phyloP scores from a whole-genome alignment of 73 alveolate species.

The Diophrys appendiculata region DNA sequence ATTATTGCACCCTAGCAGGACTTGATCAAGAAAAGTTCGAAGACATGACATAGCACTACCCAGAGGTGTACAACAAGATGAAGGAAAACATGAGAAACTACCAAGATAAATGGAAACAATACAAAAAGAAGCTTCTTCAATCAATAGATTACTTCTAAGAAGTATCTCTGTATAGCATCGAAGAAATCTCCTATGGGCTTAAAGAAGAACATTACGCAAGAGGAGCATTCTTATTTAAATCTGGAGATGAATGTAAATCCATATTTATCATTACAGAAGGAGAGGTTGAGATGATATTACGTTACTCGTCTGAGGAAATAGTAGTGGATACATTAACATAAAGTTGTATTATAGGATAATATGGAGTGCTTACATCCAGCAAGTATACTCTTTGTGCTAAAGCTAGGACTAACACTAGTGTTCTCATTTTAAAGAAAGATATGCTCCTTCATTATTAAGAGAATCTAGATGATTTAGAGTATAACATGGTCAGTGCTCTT shows the following conservation, averaged over 20 bases:
- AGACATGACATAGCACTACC: constrained; percentile 64
- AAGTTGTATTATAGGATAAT: constrained; percentile 15
- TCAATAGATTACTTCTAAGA: neutral
- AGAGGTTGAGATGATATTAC: constrained; percentile 13
- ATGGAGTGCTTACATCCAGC: neutral
- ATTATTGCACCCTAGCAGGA: constrained; percentile 81
- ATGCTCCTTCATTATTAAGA: neutral
- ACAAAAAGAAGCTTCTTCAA: constrained; percentile 1
- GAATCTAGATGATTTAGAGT: constrained; percentile 1
- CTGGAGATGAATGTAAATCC: constrained; percentile 3
- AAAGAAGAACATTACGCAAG: neutral
- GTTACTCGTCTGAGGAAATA: neutral
- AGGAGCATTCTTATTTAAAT: constrained; percentile 10
- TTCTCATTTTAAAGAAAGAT: neutral
- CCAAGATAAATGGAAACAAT: constrained; percentile 43
- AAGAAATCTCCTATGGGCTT: neutral
- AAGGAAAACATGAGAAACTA: constrained; percentile 7
- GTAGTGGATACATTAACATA: constrained; percentile 19
- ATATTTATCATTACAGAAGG: constrained; percentile 22
- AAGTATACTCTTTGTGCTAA: neutral
- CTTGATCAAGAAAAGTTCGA: constrained; percentile 73
- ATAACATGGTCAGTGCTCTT: neutral
- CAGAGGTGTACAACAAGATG: constrained; percentile 32
- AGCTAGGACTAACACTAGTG: neutral
- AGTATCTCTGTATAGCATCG: neutral